Evolutionary conservation across 768 basidiomycete genomes (phyloP), one percentile per base, ranked within the genome.

Genomic region (Leccinellum albellum): DNA sequence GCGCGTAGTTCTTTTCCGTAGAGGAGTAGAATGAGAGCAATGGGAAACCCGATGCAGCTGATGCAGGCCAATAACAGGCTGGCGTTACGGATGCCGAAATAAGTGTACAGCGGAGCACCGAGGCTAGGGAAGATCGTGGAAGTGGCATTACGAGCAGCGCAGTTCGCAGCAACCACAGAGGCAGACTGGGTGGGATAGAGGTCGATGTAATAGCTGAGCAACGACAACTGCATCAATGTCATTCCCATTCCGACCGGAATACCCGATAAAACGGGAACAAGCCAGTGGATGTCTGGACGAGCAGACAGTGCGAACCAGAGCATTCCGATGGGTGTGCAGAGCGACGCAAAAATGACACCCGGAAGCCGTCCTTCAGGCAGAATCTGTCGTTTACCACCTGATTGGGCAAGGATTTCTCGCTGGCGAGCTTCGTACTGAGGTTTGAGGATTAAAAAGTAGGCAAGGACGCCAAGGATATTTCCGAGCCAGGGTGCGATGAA

Each of bases 281-380:
- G 37, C 63, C 58, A 63, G 51, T 64, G 67, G 45, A 69, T 15
- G 2, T 63, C 56, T 5, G 67, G 61, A 12, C 33, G 54, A 3
- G 67, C 63, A 23, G 67, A 59, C 23, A 68, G 37, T 10, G 67
- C 54, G n/a, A 66, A 66, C 67, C 67, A 66, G 46, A 69, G 65
- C 65, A 69, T 61, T 53, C 67, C 66, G 40, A 66, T 10, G 6
- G 60, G 63, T 4, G 59, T 63, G 37, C 66, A 60, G 31, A 69
- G 23, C 0, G 61, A 69, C 2, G 67, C 37, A 6, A 69, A 32
- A 4, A 55, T 53, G 33, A 66, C 47, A 15, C 67, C 67, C 1
- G 61, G 65, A 23, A 66, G 61, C 24, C 54, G 67, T 15, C 50
- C 60, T 47, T 69, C 67, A 20, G 63, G 65, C 0, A 55, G 35